Percentiles rank a stretch among this genome's conserved stretches.
These are phyloP conservation scores for Fusarium metavorans DNA, from an alignment of 2,329 filamentous ascomycete species.

Conservation along the genomic window DNA sequence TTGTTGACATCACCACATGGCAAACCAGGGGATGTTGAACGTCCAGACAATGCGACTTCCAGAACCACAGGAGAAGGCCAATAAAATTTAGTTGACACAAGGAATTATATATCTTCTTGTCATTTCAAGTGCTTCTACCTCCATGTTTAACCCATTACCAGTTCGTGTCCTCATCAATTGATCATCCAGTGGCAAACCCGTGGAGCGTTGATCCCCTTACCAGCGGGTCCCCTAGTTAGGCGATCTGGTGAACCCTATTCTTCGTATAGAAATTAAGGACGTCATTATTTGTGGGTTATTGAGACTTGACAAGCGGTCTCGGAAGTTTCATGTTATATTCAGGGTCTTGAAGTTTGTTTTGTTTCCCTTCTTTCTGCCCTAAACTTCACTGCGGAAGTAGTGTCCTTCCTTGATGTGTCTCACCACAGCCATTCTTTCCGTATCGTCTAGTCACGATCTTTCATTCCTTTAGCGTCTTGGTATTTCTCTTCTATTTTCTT, in stretches of 20 bases:
- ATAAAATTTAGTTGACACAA: too few species aligned
- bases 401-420: background rate
- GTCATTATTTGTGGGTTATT: background rate
- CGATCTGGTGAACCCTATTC: background rate
- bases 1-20: background rate
- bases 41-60: background rate
- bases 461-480: background rate
- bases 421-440: background rate
- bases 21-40: background rate
- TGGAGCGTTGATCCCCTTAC: background rate
- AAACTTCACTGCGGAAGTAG: background rate
- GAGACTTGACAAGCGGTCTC: background rate
- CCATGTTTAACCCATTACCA: background rate
- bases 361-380: background rate
- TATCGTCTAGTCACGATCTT: background rate
- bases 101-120: background rate
- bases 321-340: conserved; percentile 4
- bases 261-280: conserved; percentile 2
- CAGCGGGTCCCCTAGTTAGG: background rate
- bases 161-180: background rate
- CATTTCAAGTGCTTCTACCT: background rate
- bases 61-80: background rate
- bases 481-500: background rate
- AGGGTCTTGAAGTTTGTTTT: background rate
- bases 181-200: background rate